phyloP scores from a whole-genome alignment of 768 basidiomycete species.

The Hericium erinaceus region DNA sequence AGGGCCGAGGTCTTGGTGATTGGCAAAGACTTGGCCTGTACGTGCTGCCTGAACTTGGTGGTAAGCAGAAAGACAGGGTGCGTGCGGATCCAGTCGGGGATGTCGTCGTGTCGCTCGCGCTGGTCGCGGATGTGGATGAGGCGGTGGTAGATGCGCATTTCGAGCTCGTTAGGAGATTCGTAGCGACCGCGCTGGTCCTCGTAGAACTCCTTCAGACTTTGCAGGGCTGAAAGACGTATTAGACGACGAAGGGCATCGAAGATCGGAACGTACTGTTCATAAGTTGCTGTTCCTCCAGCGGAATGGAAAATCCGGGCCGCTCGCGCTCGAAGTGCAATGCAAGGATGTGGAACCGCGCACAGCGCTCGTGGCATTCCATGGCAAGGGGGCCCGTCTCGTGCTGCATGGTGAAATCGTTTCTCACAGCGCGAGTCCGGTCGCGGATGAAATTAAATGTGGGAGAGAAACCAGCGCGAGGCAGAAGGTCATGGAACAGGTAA shows the following conservation, averaged over 20 bases:
- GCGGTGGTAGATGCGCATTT: conserved; percentile 94
- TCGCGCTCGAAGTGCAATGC: conserved; percentile 63
- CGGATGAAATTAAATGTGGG: conserved; percentile 77
- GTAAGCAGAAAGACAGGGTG: conserved; percentile 78
- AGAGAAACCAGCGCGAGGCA: conserved; percentile 60
- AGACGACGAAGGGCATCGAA: not conserved
- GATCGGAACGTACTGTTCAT: conserved; percentile 66
- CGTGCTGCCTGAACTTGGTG: conserved; percentile 69
- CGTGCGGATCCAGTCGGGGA: conserved; percentile 55
- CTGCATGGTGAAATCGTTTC: conserved; percentile 94
- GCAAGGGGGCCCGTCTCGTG: conserved; percentile 67
- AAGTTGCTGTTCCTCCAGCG: conserved; percentile 80
- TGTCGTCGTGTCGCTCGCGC: conserved; percentile 62
- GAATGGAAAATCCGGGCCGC: conserved; percentile 44
- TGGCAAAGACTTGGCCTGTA: conserved; percentile 70
- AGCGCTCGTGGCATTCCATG: conserved; percentile 87
- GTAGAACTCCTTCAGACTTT: conserved; percentile 89
- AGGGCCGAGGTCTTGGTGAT: conserved; percentile 60
- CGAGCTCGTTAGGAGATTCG: conserved; percentile 77
- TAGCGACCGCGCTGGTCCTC: conserved; percentile 65
- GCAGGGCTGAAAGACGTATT: conserved; percentile 54
- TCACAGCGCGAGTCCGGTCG: conserved; percentile 82
- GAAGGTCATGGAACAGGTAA: conserved; percentile 83
- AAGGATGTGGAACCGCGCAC: conserved; percentile 88
- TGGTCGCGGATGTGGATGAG: conserved; percentile 87